Evolutionary conservation across 2,329 filamentous ascomycete genomes (phyloP).

Genomic region (Cadophora sp.): DNA sequence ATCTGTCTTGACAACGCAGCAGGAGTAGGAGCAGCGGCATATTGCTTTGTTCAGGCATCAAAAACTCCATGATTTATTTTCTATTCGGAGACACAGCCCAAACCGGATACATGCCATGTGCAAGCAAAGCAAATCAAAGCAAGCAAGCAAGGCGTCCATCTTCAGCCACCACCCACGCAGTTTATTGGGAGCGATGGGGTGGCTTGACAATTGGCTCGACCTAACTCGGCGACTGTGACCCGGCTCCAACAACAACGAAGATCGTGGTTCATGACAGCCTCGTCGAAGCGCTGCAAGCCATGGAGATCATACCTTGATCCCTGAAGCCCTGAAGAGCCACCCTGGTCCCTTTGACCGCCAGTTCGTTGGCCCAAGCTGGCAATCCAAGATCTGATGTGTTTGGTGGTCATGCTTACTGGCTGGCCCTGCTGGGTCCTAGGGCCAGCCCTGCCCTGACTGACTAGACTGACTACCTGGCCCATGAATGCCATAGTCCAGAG

Average conservation of each 20-base stretch:
- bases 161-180: constrained; percentile 31
- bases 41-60: constrained; percentile 42
- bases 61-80: constrained; percentile 24
- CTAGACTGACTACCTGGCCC: constrained; percentile 19
- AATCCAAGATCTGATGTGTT: constrained; percentile 40
- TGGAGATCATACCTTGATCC: constrained; percentile 45
- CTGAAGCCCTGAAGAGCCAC: constrained; percentile 33
- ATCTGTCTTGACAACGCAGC: constrained; percentile 37
- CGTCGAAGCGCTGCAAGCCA: constrained; percentile 44
- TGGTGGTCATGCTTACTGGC: constrained; percentile 34
- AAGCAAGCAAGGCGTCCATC: constrained; percentile 26
- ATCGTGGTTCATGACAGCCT: constrained; percentile 45
- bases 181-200: constrained; percentile 21
- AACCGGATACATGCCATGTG: constrained; percentile 17
- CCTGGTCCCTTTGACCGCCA: constrained; percentile 45
- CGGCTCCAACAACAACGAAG: constrained; percentile 38
- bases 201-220: constrained; percentile 34
- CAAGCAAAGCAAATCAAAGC: constrained; percentile 26
- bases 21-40: constrained; percentile 32
- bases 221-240: constrained; percentile 27
- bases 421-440: constrained; percentile 17
- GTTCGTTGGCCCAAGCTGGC: constrained; percentile 39
- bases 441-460: not conserved
- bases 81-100: constrained; percentile 25
- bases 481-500: constrained; percentile 23